phyloP scores from a whole-genome alignment of 192 early-diverging fungal species.

The Rhizoclosmatium sp. region DNA sequence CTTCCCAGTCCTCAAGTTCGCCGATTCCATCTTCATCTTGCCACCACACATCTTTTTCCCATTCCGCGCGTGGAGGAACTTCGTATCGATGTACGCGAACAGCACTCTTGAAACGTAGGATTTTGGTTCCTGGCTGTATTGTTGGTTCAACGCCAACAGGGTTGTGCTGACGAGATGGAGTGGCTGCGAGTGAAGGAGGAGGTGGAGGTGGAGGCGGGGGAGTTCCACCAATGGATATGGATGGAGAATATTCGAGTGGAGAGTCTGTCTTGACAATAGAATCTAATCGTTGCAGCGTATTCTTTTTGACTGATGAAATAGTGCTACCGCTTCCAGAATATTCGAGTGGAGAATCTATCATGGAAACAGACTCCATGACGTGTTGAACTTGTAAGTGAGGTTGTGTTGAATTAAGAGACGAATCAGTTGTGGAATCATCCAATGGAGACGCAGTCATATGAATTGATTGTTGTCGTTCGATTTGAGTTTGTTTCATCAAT shows the following conservation, averaged over 20 bases:
- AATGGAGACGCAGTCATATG: not conserved
- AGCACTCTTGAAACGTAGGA: slow-evolving; percentile 9
- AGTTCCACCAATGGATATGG: not conserved
- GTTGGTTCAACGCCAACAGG: not conserved
- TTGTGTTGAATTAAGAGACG: not conserved
- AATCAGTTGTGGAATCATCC: not conserved
- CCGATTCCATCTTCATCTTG: slow-evolving; percentile 23
- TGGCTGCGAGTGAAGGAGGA: not conserved
- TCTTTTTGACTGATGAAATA: too few relatives aligned
- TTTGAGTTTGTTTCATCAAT: not conserved
- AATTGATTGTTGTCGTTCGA: not conserved
- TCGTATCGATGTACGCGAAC: slow-evolving; percentile 29
- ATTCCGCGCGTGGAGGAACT: slow-evolving; percentile 12
- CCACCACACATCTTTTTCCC: slow-evolving; percentile 26
- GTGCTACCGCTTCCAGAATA: too few relatives aligned
- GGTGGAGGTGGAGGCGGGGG: not conserved
- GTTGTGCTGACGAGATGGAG: not conserved
- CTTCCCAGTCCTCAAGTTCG: slow-evolving; percentile 8
- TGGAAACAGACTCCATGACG: not conserved
- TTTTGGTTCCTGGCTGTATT: not conserved
- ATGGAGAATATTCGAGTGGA: not conserved
- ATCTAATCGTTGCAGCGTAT: too few relatives aligned
- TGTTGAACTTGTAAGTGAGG: not conserved
- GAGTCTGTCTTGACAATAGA: not conserved
- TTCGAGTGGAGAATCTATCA: not conserved